Evolutionary conservation across 1,139 yeast genomes (phyloP), one percentile per base, ranked within the genome.

Genomic region (Geotrichum reessii): DNA sequence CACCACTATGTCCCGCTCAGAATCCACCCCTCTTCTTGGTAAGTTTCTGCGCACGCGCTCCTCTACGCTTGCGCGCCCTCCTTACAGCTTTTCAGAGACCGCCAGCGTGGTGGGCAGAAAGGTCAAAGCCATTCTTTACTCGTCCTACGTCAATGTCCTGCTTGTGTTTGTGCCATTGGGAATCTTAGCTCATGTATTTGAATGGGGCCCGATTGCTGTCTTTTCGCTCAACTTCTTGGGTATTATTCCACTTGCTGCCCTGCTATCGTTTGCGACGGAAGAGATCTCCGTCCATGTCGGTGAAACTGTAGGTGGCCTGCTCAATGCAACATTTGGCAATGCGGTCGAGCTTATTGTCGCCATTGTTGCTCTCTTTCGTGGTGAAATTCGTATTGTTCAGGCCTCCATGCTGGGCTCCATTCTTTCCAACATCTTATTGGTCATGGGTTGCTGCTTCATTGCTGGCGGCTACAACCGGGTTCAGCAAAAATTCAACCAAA

Each of bases 381-480:
- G 91, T 65, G 97, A 93, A 74, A 84, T 93, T 56, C 81, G 96
- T 65, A 92, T 93, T 68, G 98, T 93, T 47, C 81, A 93, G 73
- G 96, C 98, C 1, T 87, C 96, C 33, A 92, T 93, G 98, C 80
- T 93, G 62, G 99, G 99, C 37, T 87, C 96, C 58, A 87, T 93
- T 63, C 78, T 93, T 61, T 87, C 96, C 56, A 93, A 93, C 73
- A 76, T 91, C 67, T 77, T 93, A 62, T 79, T 93, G 62, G 99
- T 93, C 4, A 79, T 93, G 62, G 99, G 99, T 19, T 87, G 95
- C 73, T 91, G 97, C 70, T 93, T 93, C 71, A 75, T 93, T 40
- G 93, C 91, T 53, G 99, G 99, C 59, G 99, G 99, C n/a, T 79
- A 85, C 70, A 86, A 88, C 65, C 81, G 95, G 62, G 81, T 85